phyloP scores from a whole-genome alignment of 2,329 filamentous ascomycete species.

The Fusarium dlaminii region DNA sequence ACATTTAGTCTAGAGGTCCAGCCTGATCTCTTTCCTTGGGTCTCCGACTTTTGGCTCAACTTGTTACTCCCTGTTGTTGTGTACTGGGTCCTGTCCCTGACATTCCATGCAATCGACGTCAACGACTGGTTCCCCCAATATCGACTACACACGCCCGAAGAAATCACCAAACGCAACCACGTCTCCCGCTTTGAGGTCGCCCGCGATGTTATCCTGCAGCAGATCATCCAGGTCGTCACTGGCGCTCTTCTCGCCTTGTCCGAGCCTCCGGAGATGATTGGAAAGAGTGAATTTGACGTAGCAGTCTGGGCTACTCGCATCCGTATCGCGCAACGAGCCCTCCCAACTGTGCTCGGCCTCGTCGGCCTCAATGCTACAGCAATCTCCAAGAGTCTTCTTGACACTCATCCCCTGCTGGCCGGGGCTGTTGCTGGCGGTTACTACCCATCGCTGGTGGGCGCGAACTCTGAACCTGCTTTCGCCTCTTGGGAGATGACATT shows the following conservation, averaged over 20 bases:
- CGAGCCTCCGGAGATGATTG: slow-evolving; percentile 77
- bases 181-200: slow-evolving; percentile 86
- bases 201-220: slow-evolving; percentile 90
- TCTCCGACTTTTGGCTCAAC: slow-evolving; percentile 83
- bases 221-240: slow-evolving; percentile 84
- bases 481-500: slow-evolving; percentile 81
- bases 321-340: slow-evolving; percentile 78
- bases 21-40: slow-evolving; percentile 76
- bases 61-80: slow-evolving; percentile 80
- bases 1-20: slow-evolving; percentile 78
- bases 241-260: slow-evolving; percentile 73
- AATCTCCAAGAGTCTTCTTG: slow-evolving; percentile 78
- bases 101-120: slow-evolving; percentile 89
- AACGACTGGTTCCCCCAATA: slow-evolving; percentile 90
- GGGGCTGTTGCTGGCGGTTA: slow-evolving; percentile 81
- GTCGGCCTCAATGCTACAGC: slow-evolving; percentile 80
- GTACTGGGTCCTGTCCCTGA: slow-evolving; percentile 87
- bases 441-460: slow-evolving; percentile 76
- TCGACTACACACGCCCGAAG: slow-evolving; percentile 92
- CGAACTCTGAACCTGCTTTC: slow-evolving; percentile 75
- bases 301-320: slow-evolving; percentile 89
- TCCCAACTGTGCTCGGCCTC: slow-evolving; percentile 76
- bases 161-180: slow-evolving; percentile 87
- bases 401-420: slow-evolving; percentile 77
- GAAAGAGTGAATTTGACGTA: slow-evolving; percentile 85